Conservation (phyloP, 441 rosid genomes). For the Populus trichocarpa region DNA sequence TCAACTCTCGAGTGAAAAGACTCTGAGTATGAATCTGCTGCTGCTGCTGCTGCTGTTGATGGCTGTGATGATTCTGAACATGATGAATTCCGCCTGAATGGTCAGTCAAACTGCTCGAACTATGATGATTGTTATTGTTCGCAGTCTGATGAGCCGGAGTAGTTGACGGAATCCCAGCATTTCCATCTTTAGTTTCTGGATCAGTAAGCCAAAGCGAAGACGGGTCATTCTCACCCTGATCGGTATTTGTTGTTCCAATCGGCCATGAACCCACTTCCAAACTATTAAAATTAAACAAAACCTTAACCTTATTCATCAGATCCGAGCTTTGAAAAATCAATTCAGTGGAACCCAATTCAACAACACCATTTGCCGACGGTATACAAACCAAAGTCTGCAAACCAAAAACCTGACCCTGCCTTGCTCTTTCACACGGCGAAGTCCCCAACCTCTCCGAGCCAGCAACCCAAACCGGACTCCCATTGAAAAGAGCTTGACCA, state of each 20-base stretch:
- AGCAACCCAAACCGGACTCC: slow-evolving; percentile 63
- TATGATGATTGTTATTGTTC: slow-evolving; percentile 24
- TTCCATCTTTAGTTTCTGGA: slow-evolving; percentile 50
- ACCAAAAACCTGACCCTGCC: slow-evolving; percentile 77
- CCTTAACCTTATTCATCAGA: slow-evolving; percentile 74
- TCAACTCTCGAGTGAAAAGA: slow-evolving; percentile 46
- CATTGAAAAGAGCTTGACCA: slow-evolving; percentile 57
- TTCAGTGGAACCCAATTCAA: slow-evolving; percentile 86
- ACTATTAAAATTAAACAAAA: slow-evolving; percentile 58
- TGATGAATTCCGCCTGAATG: slow-evolving; percentile 35
- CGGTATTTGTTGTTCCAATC: slow-evolving; percentile 32
- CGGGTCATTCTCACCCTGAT: slow-evolving; percentile 87
- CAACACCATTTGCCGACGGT: slow-evolving; percentile 86
- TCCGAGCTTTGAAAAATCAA: slow-evolving; percentile 61
- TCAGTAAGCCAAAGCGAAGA: slow-evolving; percentile 72
- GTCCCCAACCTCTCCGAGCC: slow-evolving; percentile 56
- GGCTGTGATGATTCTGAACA: slow-evolving; percentile 13
- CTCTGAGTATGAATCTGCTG: slow-evolving; percentile 30
- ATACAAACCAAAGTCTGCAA: slow-evolving; percentile 80
- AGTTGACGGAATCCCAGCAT: slow-evolving; percentile 16
- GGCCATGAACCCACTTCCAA: slow-evolving; percentile 63
- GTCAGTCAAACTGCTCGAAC: slow-evolving; percentile 49
- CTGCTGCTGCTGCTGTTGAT: slow-evolving; percentile 5
- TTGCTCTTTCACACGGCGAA: slow-evolving; percentile 69
- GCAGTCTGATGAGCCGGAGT: not conserved